These are phyloP conservation scores for Fragosphaeria purpurea DNA, from an alignment of 2,329 filamentous ascomycete genomes.

Conservation along the genomic window DNA sequence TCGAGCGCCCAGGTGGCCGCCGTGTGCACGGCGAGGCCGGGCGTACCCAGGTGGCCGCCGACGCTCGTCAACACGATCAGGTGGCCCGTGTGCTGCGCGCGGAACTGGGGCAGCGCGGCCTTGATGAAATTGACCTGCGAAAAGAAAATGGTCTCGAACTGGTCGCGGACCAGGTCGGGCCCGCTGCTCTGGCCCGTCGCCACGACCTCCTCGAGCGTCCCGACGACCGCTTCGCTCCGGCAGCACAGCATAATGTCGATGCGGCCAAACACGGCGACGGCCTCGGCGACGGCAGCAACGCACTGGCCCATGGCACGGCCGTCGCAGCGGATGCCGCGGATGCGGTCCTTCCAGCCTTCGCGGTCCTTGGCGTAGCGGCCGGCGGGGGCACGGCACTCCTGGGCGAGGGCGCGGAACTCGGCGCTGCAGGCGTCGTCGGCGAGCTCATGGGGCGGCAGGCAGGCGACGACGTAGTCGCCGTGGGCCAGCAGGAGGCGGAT, in stretches of 20 bases:
- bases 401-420: conserved; percentile 71
- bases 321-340: conserved; percentile 56
- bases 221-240: conserved; percentile 80
- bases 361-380: conserved; percentile 45
- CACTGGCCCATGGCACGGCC: conserved; percentile 58
- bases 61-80: conserved; percentile 84
- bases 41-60: conserved; percentile 85
- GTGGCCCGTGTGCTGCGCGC: conserved; percentile 74
- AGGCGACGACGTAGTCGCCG: conserved; percentile 82
- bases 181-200: conserved; percentile 15
- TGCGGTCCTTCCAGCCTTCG: conserved; percentile 71
- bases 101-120: conserved; percentile 68
- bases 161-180: conserved; percentile 71
- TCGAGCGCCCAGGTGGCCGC: conserved; percentile 91
- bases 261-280: conserved; percentile 70
- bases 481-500: conserved; percentile 76
- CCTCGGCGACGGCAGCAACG: conserved; percentile 78
- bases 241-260: conserved; percentile 89
- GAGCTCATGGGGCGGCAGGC: conserved; percentile 67
- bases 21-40: conserved; percentile 82
- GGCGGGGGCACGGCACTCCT: conserved; percentile 44
- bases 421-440: conserved; percentile 65
- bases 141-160: conserved; percentile 94
- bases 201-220: conserved; percentile 77
- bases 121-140: conserved; percentile 95